A percentile compares a stretch with the other conserved stretches of the same genome.
phyloP scores from a whole-genome alignment of 805 yeast genomes.

The Lipomyces chichibuensis region DNA sequence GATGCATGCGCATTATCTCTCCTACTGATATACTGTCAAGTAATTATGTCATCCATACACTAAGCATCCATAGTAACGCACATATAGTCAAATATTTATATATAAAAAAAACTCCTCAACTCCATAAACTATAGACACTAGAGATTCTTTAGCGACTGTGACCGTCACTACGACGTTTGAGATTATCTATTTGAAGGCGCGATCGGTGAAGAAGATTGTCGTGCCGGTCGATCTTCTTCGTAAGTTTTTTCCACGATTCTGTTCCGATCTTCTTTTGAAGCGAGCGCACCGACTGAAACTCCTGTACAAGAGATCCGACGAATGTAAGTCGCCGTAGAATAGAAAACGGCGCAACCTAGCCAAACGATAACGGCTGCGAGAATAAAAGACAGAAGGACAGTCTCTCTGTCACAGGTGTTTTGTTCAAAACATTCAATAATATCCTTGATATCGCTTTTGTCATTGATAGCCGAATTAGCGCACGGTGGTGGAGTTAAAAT shows the following conservation, averaged over 20 bases:
- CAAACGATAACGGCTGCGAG: conserved; percentile 10
- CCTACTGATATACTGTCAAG: too few relatives aligned
- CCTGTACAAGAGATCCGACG: background rate
- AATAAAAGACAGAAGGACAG: conserved; percentile 4
- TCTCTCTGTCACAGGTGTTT: conserved; percentile 1
- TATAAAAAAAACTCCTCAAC: too few relatives aligned
- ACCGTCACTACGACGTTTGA: too few relatives aligned
- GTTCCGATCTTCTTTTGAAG: background rate
- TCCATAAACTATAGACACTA: too few relatives aligned
- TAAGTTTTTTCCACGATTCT: background rate
- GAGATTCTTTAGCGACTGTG: too few relatives aligned
- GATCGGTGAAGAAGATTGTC: background rate
- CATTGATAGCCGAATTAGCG: background rate
- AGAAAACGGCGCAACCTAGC: conserved; percentile 3
- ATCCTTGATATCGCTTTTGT: background rate
- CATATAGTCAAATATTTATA: too few relatives aligned
- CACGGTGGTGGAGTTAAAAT: background rate
- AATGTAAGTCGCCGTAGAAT: background rate
- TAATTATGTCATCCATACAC: too few relatives aligned
- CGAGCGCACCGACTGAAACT: background rate
- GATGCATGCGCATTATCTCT: too few relatives aligned
- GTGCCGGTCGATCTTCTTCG: background rate
- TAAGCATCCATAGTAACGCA: too few relatives aligned
- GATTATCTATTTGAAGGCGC: background rate
- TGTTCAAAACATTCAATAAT: background rate